Conservation (phyloP, 2,329 filamentous ascomycete genomes). For the Madurella mycetomatis region DNA sequence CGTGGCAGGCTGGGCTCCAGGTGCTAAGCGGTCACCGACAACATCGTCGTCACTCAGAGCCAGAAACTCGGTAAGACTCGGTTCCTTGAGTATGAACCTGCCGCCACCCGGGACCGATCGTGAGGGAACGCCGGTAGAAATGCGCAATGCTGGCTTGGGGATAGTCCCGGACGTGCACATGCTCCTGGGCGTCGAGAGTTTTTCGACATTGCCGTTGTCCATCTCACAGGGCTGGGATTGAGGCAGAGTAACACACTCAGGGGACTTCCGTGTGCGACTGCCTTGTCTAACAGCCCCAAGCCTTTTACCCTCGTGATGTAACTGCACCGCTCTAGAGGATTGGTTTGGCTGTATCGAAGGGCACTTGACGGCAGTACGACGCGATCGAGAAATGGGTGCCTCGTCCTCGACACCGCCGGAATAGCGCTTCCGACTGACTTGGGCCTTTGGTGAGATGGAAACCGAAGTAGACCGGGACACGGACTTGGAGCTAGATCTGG, state of each 20-base stretch:
- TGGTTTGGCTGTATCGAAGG: slow-evolving; percentile 14
- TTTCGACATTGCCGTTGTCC: background rate
- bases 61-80: slow-evolving; percentile 51
- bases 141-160: slow-evolving; percentile 12
- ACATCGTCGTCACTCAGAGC: slow-evolving; percentile 55
- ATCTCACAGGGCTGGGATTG: slow-evolving; percentile 1
- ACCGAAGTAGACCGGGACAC: slow-evolving; percentile 10
- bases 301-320: slow-evolving; percentile 1
- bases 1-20: slow-evolving; percentile 10
- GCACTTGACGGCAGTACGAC: slow-evolving; percentile 11
- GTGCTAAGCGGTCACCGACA: slow-evolving; percentile 37
- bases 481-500: slow-evolving; percentile 14
- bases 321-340: background rate
- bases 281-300: background rate
- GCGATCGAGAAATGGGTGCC: background rate
- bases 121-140: slow-evolving; percentile 15
- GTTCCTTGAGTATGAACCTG: slow-evolving; percentile 43
- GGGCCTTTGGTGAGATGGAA: slow-evolving; percentile 20
- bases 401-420: slow-evolving; percentile 10
- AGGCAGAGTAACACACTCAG: slow-evolving; percentile 17
- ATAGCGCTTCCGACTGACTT: slow-evolving; percentile 15
- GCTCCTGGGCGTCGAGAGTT: slow-evolving; percentile 8
- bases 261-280: slow-evolving; percentile 18
- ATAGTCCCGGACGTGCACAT: background rate
- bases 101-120: slow-evolving; percentile 27